Base-by-base conservation (phyloP, 2,329 filamentous ascomycete genomes). In the Colletotrichum magnum region DNA sequence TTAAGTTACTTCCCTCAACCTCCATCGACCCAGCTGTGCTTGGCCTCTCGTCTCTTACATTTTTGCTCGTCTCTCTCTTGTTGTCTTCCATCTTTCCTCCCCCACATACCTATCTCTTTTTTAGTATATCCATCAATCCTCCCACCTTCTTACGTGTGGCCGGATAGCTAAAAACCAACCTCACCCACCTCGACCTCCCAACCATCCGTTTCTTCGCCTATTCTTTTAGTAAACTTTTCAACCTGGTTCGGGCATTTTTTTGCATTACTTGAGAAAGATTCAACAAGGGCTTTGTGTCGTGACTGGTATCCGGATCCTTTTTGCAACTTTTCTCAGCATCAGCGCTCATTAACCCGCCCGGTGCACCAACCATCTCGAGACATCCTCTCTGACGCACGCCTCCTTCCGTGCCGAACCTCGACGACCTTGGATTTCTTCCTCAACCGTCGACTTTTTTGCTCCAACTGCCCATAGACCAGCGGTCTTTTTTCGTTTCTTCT, bases 401-500 rank as follows among this genome's bases (percentile, higher is more conserved):
- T 47, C 54, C n/a, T 59, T 58, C 18, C 64, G 56, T 61, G 63
- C 48, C 18, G 26, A 10, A 43, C 45, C 64, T 41, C 66, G 68
- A 70, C 68, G 28, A 68, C 58, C 41, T 13, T 21, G 41, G 28
- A 60, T 10, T 64, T 54, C 26, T 54, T 61, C 32, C 43, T 5
- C 41, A n/a, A 43, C 24, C 67, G 66, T 59, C 61, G 57, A 56
- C 58, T 58, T 41, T 61, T 41, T 50, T 57, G 50, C 15, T 26
- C 32, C 48, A 50, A 58, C 50, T 59, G 45, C 9, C 6, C 21
- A 65, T 54, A 71, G 61, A 69, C 66, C 61, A 58, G 66, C 32
- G 68, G 68, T 71, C 70, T 70, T 70, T 70, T 59, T 70, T 71
- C 59, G 59, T 45, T 70, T 65, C 68, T 64, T 53, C 45, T 18